Evolutionary conservation across 2,329 filamentous ascomycete genomes (phyloP).

Genomic region (Mycogone perniciosa): DNA sequence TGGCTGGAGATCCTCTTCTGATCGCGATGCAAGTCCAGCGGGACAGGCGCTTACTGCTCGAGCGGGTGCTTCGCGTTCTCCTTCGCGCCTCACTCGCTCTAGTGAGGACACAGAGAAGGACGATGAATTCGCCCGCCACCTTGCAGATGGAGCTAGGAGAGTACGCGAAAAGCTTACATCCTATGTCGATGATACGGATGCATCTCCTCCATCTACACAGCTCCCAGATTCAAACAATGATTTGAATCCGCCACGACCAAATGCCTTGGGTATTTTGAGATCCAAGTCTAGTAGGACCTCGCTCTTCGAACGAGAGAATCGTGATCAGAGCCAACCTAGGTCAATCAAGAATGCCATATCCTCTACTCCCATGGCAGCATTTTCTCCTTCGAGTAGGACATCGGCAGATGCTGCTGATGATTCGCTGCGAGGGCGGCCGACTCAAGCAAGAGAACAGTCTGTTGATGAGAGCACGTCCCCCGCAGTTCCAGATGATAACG

Average conservation of each 20-base stretch:
- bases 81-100: conserved; percentile 2
- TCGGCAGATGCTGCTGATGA: conserved; percentile 16
- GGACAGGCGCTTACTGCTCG: not conserved
- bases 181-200: conserved; percentile 56
- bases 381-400: conserved; percentile 33
- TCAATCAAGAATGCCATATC: conserved; percentile 57
- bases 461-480: conserved; percentile 20
- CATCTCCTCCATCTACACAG: conserved; percentile 19
- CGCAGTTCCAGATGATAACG: conserved; percentile 33
- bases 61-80: conserved; percentile 3
- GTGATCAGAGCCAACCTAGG: conserved; percentile 42
- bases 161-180: conserved; percentile 69
- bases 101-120: conserved; percentile 30
- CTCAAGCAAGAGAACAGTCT: conserved; percentile 15
- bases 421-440: conserved; percentile 4
- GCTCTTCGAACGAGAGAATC: conserved; percentile 42
- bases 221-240: conserved; percentile 34
- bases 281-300: conserved; percentile 63
- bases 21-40: not conserved
- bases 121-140: conserved; percentile 67
- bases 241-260: conserved; percentile 34
- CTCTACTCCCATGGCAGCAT: conserved; percentile 36
- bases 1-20: not conserved
- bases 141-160: conserved; percentile 62
- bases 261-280: conserved; percentile 58